Base-by-base conservation (phyloP, 2,329 filamentous ascomycete species). In the Pestalotiopsis sp. region DNA sequence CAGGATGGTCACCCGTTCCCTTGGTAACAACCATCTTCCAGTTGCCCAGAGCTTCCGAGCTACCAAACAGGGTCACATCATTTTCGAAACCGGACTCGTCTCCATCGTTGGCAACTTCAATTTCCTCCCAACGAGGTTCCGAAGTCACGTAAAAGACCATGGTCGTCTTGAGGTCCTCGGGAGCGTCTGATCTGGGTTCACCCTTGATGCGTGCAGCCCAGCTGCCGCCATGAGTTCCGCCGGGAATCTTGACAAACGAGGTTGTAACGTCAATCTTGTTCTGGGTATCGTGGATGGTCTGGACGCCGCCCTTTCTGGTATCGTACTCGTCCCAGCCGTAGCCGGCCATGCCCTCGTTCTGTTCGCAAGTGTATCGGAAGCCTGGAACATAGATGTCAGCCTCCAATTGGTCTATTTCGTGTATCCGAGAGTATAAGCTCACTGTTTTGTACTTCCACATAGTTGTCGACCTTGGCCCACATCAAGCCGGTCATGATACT, bases 281-380 rank as follows among this genome's bases (percentile, higher is more conserved):
- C 62, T 88, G 91, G 66, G 91, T 90, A 78, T 99, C 96, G 76
- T 97, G 94, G 68, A 99, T 95, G 0, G 92, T 92, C 80, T 99
- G 94, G 24, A 92, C 86, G 67, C 96, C 96, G 70, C 96, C 96
- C 67, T 86, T 91, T 68, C 96, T 88, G 24, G 94, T 91, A 80
- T 99, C 96, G 79, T 97, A 99, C 78, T 97, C 93, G 75, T 98
- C 94, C 96, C 96, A 99, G 70, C 96, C 96, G 79, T 99, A 99
- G 67, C 95, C 95, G 61, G 89, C 92, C 87, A 99, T 97, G 71
- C 92, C 92, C 78, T 97, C 94, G 78, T 96, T 89, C 79, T 99
- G 96, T 79, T 98, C 96, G 81, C 96, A 99, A 0, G 96, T 98
- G 79, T 97, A 94, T 71, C 96, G 90, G 74, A 98, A 92, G 74